These are phyloP conservation scores for Spencermartinsiella ligniputridi DNA, from an alignment of 1,139 yeast genomes.

Conservation along the genomic window DNA sequence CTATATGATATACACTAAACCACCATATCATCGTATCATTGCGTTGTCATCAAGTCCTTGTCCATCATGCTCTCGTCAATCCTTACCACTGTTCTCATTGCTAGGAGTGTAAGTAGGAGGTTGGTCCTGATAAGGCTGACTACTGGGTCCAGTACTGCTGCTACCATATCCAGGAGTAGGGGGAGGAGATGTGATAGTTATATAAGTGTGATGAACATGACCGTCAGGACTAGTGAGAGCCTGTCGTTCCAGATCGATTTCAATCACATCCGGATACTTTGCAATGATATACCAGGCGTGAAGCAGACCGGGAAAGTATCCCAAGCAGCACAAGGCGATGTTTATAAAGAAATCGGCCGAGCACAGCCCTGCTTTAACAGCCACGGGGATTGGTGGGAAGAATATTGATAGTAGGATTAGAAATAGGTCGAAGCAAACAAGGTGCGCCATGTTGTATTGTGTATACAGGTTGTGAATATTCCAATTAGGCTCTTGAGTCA, in stretches of 20 bases:
- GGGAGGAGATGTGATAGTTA: conserved; percentile 9
- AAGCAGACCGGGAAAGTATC: conserved; percentile 70
- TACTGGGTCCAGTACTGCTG: not conserved
- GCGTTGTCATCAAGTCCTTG: no score
- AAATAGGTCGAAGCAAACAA: conserved; percentile 54
- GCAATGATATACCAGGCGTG: conserved; percentile 44
- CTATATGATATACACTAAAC: no score
- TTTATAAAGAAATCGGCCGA: conserved; percentile 72
- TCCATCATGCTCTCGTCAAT: not conserved
- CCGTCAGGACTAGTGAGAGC: conserved; percentile 7
- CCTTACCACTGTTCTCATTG: not conserved
- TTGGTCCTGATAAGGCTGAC: not conserved
- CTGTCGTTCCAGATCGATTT: conserved; percentile 24
- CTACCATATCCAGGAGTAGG: conserved; percentile 6
- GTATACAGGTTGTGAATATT: no score
- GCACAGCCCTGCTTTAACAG: conserved; percentile 67
- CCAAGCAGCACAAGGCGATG: conserved; percentile 67
- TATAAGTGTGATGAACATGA: conserved; percentile 14
- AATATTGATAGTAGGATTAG: conserved; percentile 74
- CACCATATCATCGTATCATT: no score
- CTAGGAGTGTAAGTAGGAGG: not conserved
- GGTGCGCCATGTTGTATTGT: conserved; percentile 13
- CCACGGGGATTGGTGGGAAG: conserved; percentile 79
- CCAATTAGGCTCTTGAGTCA: no score
- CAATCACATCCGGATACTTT: conserved; percentile 35